phyloP scores from a whole-genome alignment of 1,284 basidiomycete genomes.

The Rhodotorula sp. region DNA sequence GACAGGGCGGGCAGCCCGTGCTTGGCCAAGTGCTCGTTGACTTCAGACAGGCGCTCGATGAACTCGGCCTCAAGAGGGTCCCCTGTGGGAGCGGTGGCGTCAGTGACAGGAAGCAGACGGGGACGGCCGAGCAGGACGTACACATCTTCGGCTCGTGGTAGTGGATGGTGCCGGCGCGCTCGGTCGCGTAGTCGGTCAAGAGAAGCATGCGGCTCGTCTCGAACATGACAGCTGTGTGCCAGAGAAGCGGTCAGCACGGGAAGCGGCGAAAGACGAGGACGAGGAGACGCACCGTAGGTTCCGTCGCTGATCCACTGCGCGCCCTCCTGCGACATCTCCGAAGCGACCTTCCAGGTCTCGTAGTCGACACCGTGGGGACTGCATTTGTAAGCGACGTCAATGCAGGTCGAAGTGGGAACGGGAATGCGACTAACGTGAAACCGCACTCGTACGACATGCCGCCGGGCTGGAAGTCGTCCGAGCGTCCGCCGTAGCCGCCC shows the following conservation, averaged over 20 bases:
- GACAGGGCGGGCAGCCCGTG: slow-evolving; percentile 52
- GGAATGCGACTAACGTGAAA: not conserved
- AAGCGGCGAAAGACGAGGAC: not conserved
- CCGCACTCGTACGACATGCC: slow-evolving; percentile 59
- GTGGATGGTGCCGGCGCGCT: slow-evolving; percentile 59
- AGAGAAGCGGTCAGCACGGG: slow-evolving; percentile 39
- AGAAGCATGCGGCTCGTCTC: slow-evolving; percentile 64
- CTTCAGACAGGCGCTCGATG: slow-evolving; percentile 59
- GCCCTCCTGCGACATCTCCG: slow-evolving; percentile 56
- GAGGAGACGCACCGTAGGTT: slow-evolving; percentile 46
- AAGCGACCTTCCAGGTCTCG: slow-evolving; percentile 60
- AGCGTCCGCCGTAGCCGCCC: slow-evolving; percentile 60
- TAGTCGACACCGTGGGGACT: slow-evolving; percentile 46
- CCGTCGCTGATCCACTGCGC: slow-evolving; percentile 56
- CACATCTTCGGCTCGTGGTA: slow-evolving; percentile 49
- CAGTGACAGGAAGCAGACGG: slow-evolving; percentile 56
- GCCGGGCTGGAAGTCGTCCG: slow-evolving; percentile 60
- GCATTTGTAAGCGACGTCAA: not conserved
- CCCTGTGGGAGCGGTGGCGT: slow-evolving; percentile 57
- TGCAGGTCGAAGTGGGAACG: no score
- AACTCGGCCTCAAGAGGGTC: slow-evolving; percentile 61
- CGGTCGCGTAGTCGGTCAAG: slow-evolving; percentile 63
- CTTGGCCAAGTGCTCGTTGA: slow-evolving; percentile 59
- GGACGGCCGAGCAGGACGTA: not conserved
- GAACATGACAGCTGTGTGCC: slow-evolving; percentile 63